Percentiles rank a stretch among this genome's conserved stretches.
These are phyloP conservation scores for Cryphonectria parasitica DNA, from an alignment of 2,329 filamentous ascomycete genomes.

Conservation along the genomic window DNA sequence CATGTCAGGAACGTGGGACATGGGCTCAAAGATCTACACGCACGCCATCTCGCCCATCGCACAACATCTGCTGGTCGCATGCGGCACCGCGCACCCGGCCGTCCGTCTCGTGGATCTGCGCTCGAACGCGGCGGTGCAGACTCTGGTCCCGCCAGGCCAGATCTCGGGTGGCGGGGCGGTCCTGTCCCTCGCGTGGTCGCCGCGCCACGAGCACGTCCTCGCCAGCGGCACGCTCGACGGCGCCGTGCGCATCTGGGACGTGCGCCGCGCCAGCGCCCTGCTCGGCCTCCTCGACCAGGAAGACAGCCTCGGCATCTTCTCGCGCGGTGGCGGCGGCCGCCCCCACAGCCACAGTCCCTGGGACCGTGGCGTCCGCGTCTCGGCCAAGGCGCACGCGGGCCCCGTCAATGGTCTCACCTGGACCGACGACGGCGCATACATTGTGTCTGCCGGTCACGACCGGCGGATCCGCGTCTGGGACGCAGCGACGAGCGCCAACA, in stretches of 20 bases:
- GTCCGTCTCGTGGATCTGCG: conserved; percentile 86
- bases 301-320: conserved; percentile 71
- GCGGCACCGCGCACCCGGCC: conserved; percentile 82
- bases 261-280: conserved; percentile 75
- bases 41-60: conserved; percentile 78
- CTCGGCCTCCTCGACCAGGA: conserved; percentile 83
- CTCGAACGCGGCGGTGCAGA: conserved; percentile 76
- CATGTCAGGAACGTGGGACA: conserved; percentile 67
- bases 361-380: conserved; percentile 46
- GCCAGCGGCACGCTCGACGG: conserved; percentile 87
- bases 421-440: conserved; percentile 76
- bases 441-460: conserved; percentile 84
- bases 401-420: conserved; percentile 84
- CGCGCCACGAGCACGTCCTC: conserved; percentile 75
- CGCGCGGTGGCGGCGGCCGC: conserved; percentile 42
- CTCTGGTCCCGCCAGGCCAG: conserved; percentile 65
- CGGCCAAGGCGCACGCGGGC: conserved; percentile 73
- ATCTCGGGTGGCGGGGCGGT: conserved; percentile 58
- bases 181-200: conserved; percentile 78
- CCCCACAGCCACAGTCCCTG: conserved; percentile 37
- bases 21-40: conserved; percentile 72
- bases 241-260: conserved; percentile 83
- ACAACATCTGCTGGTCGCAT: conserved; percentile 78
- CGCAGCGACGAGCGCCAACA: conserved; percentile 78
- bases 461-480: conserved; percentile 87